Percentiles rank a stretch among this genome's conserved stretches.
phyloP scores from a whole-genome alignment of 257 asterid species.

The Echium plantagineum region DNA sequence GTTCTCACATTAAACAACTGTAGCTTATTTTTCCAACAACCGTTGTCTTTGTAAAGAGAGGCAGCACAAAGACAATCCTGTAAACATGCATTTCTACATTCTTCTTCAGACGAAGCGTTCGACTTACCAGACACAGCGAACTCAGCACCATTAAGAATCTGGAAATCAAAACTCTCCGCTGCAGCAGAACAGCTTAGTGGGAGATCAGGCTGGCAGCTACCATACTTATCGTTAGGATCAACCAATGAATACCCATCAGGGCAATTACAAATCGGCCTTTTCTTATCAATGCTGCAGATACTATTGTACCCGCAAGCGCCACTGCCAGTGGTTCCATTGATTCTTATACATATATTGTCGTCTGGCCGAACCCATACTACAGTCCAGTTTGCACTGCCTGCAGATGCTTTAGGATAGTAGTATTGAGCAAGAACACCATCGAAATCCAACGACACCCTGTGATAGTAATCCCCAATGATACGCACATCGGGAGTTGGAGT shows the following conservation, averaged over 20 bases:
- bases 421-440: constrained; percentile 7
- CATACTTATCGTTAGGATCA: constrained; percentile 26
- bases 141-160: constrained; percentile 15
- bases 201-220: constrained; percentile 31
- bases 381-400: constrained; percentile 20
- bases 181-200: constrained; percentile 22
- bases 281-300: constrained; percentile 20
- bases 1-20: constrained; percentile 54
- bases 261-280: constrained; percentile 31
- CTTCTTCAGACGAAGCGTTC: constrained; percentile 11
- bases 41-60: constrained; percentile 20
- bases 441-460: too few species aligned
- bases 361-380: constrained; percentile 17
- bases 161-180: constrained; percentile 13
- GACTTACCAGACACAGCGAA: constrained; percentile 36
- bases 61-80: constrained; percentile 50
- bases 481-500: too few species aligned
- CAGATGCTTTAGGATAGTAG: constrained; percentile 25
- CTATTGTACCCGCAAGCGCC: constrained; percentile 62
- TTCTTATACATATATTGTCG: constrained; percentile 23
- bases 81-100: constrained; percentile 32
- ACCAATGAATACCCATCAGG: constrained; percentile 26
- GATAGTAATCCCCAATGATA: too few species aligned
- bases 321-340: constrained; percentile 18
- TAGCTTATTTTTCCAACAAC: constrained; percentile 66